Evolutionary conservation across 75 land plant genomes (phyloP).

Genomic region (Pinus tabuliformis): DNA sequence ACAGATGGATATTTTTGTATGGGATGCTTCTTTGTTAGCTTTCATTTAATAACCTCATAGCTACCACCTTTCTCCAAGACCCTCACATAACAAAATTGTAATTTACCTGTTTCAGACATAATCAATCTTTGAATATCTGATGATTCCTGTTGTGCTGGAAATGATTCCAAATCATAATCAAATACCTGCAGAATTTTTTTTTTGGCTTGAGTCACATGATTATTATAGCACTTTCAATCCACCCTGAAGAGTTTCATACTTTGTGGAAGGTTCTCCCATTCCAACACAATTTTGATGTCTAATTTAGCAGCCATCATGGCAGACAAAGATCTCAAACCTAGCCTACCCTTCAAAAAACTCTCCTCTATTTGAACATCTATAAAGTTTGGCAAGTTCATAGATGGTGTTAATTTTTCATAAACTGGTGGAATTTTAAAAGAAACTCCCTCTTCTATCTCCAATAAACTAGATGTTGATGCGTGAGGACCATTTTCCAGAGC

Average conservation of each 20-base stretch:
- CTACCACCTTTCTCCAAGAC: constrained; percentile 86
- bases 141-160: constrained; percentile 59
- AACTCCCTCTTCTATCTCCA: constrained; percentile 89
- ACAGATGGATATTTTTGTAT: constrained; percentile 66
- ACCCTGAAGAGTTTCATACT: constrained; percentile 65
- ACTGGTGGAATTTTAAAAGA: constrained; percentile 65
- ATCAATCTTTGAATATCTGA: constrained; percentile 60
- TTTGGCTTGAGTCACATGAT: constrained; percentile 32
- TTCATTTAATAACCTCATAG: constrained; percentile 92
- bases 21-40: constrained; percentile 69
- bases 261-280: constrained; percentile 52
- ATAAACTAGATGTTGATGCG: constrained; percentile 27
- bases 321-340: constrained; percentile 64
- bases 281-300: constrained; percentile 28
- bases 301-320: constrained; percentile 61
- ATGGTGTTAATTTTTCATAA: constrained; percentile 72
- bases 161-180: constrained; percentile 36
- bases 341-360: constrained; percentile 52
- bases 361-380: constrained; percentile 74
- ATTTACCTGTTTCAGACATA: constrained; percentile 69
- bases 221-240: constrained; percentile 41
- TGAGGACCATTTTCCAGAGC: constrained; percentile 15
- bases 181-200: constrained; percentile 53
- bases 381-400: constrained; percentile 60
- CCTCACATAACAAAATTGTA: constrained; percentile 74